Percentiles rank a stretch among this genome's conserved stretches.
Evolutionary conservation across 169 alveolate genomes (phyloP).

Genomic region (Plasmodium sp.): DNA sequence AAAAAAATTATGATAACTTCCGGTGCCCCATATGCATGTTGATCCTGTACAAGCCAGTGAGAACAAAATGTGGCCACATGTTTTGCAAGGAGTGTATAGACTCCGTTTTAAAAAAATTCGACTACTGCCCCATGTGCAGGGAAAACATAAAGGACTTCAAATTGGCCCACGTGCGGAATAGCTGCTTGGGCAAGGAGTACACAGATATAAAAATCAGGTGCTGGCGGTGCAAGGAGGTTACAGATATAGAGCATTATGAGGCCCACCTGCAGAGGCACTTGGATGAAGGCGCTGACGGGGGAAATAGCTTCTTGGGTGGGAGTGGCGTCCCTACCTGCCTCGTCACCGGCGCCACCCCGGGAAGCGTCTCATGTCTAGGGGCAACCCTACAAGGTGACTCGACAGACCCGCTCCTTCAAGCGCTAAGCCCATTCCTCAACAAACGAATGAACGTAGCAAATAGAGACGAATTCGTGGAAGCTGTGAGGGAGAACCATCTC

Average conservation of each 20-base stretch:
- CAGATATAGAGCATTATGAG: constrained; percentile 41
- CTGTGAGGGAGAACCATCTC: not conserved
- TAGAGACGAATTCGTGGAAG: not conserved
- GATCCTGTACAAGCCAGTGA: constrained; percentile 75
- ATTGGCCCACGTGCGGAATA: constrained; percentile 5
- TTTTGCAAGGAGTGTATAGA: constrained; percentile 78
- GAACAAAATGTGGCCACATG: constrained; percentile 77
- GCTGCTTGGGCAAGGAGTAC: constrained; percentile 20
- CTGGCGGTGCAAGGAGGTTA: constrained; percentile 4
- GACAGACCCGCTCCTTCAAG: not conserved
- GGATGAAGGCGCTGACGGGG: not conserved
- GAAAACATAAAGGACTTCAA: constrained; percentile 14
- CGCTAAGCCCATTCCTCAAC: not conserved
- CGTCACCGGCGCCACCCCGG: not conserved
- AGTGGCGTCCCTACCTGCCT: not conserved
- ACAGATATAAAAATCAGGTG: constrained; percentile 32
- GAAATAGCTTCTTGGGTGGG: not conserved
- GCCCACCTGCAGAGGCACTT: constrained; percentile 6
- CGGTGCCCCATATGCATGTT: constrained; percentile 76
- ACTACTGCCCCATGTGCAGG: constrained; percentile 52
- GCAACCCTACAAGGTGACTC: not conserved
- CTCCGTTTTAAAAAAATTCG: constrained; percentile 43
- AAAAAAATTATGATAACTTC: constrained; percentile 45
- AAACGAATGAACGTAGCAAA: not conserved
- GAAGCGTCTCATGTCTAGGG: not conserved